phyloP scores from a whole-genome alignment of 2,329 filamentous ascomycete species.

The Nothomitra cinnamomea region DNA sequence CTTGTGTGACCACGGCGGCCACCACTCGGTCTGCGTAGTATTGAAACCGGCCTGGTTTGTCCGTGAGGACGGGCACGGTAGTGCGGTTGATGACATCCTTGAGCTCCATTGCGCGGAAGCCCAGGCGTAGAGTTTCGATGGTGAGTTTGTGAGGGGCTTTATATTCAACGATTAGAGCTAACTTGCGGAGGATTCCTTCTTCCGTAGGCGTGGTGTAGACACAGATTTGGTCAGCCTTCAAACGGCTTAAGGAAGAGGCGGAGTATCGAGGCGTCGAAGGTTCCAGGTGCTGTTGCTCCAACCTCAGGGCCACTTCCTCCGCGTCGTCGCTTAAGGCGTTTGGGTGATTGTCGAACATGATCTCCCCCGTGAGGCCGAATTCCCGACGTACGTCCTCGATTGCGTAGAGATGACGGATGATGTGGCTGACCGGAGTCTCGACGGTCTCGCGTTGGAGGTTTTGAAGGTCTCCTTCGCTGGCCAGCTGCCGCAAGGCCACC shows the following conservation, averaged over 20 bases:
- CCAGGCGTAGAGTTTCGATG: constrained; percentile 7
- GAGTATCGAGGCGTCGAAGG: not conserved
- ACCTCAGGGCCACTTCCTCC: not conserved
- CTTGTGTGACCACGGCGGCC: constrained; percentile 28
- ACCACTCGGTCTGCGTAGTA: constrained; percentile 14
- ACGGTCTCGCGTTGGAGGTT: not conserved
- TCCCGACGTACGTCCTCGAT: not conserved
- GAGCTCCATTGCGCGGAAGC: constrained; percentile 10
- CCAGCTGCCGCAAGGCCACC: not conserved
- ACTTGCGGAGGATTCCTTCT: not conserved
- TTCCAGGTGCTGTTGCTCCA: not conserved
- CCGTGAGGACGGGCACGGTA: constrained; percentile 9
- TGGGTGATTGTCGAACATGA: constrained; percentile 3
- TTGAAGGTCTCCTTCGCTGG: not conserved
- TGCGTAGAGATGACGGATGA: not conserved
- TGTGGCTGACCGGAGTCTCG: not conserved
- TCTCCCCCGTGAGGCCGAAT: not conserved
- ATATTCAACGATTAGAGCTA: constrained; percentile 10
- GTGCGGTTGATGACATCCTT: constrained; percentile 12
- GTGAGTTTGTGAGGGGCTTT: constrained; percentile 14
- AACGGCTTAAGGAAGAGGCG: not conserved
- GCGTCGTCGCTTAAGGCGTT: not conserved
- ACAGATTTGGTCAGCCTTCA: constrained; percentile 1
- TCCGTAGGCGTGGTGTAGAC: not conserved
- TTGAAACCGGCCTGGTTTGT: not conserved